phyloP scores from a whole-genome alignment of 2,329 filamentous ascomycete species.

The Pochonia chlamydosporia region DNA sequence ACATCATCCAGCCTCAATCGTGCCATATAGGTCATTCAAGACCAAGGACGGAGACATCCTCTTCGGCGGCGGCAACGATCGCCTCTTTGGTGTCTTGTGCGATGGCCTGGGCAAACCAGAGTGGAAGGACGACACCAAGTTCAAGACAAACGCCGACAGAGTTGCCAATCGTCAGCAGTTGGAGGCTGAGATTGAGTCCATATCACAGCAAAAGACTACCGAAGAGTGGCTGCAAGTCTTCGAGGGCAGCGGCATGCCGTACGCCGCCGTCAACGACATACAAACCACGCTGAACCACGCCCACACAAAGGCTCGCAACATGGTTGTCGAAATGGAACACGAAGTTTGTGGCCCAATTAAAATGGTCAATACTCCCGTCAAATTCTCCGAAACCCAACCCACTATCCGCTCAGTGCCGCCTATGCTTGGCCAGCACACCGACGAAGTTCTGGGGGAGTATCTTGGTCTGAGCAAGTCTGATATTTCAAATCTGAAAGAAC shows the following conservation, averaged over 20 bases:
- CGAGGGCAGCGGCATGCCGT: slow-evolving; percentile 90
- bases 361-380: slow-evolving; percentile 89
- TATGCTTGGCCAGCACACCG: slow-evolving; percentile 79
- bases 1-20: slow-evolving; percentile 71
- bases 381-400: slow-evolving; percentile 80
- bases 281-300: slow-evolving; percentile 76
- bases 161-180: slow-evolving; percentile 70
- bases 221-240: slow-evolving; percentile 81
- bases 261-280: slow-evolving; percentile 87
- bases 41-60: slow-evolving; percentile 67
- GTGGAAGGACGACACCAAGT: slow-evolving; percentile 55
- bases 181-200: slow-evolving; percentile 70
- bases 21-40: slow-evolving; percentile 84
- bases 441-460: slow-evolving; percentile 63
- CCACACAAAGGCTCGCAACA: slow-evolving; percentile 77
- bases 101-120: slow-evolving; percentile 51
- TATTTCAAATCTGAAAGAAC: slow-evolving; percentile 56
- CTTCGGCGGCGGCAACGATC: slow-evolving; percentile 67
- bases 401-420: slow-evolving; percentile 74
- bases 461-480: slow-evolving; percentile 54
- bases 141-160: slow-evolving; percentile 54
- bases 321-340: slow-evolving; percentile 88
- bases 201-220: slow-evolving; percentile 73
- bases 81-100: slow-evolving; percentile 60
- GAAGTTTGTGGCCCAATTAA: slow-evolving; percentile 77